Evolutionary conservation across 352 stramenopile species (phyloP).

Genomic region (Phytophthora cryptogea): DNA sequence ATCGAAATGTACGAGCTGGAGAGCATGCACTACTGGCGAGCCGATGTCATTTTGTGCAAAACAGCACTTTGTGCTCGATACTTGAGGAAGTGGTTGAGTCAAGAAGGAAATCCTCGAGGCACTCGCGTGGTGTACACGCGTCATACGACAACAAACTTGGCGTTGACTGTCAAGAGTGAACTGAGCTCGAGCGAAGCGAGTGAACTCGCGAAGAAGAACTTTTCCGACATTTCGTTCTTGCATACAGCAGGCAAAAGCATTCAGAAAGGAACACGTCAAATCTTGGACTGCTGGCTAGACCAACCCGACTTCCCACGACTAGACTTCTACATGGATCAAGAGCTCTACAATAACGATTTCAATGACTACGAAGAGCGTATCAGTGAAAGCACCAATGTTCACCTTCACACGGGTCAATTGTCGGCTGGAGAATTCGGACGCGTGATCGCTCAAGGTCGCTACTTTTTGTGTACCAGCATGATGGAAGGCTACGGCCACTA

Average conservation of each 20-base stretch:
- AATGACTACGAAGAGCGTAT: constrained; percentile 31
- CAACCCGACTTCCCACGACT: constrained; percentile 41
- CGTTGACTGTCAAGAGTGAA: constrained; percentile 15
- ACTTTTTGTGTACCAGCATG: constrained; percentile 54
- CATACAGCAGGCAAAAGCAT: constrained; percentile 52
- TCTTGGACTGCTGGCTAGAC: constrained; percentile 49
- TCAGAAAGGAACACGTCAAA: constrained; percentile 46
- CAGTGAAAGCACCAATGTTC: constrained; percentile 16
- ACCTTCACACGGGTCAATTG: constrained; percentile 35
- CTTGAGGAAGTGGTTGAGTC: constrained; percentile 42
- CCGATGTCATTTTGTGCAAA: constrained; percentile 48
- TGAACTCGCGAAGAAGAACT: constrained; percentile 37
- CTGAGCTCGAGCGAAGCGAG: constrained; percentile 7
- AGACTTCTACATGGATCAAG: constrained; percentile 46
- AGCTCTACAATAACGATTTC: constrained; percentile 35
- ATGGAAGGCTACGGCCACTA: constrained; percentile 64
- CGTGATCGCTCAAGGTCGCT: constrained; percentile 38
- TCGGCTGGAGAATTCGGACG: constrained; percentile 34
- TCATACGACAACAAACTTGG: constrained; percentile 47
- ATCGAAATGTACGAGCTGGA: constrained; percentile 54
- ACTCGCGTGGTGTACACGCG: constrained; percentile 53
- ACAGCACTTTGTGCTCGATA: constrained; percentile 39
- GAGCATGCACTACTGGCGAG: constrained; percentile 35
- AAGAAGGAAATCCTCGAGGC: constrained; percentile 51
- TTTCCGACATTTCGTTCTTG: constrained; percentile 40